Base-by-base conservation (phyloP, 352 stramenopile genomes). In the Phytophthora citrophthora region DNA sequence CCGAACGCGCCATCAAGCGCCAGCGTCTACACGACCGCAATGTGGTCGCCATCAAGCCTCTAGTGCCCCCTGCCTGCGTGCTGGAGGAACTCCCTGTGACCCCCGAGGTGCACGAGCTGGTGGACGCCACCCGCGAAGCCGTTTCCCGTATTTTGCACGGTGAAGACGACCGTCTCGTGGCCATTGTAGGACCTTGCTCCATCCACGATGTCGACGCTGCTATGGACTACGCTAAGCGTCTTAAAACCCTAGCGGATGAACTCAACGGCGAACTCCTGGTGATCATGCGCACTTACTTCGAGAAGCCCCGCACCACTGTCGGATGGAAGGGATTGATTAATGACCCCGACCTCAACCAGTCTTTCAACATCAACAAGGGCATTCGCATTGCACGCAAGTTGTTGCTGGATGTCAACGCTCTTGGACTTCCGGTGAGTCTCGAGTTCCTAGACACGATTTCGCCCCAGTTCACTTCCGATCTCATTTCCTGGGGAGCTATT, bases 291-390 rank as follows among this genome's bases (percentile, higher is more conserved):
- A 91, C 86, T 26, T 95, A 95, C 78, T 95, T 95, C 60, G 86
- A 95, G 61, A 95, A 95, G 67, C 86, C 86, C 23, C 84, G 86
- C 52, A 95, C 86, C 18, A 95, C 86, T 0, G 74, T 95, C 29
- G 86, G 86, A 23, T 95, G 86, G 86, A 95, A 95, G 61, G 86
- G 86, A 6, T 68, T 95, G 32, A 95, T 95, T 63, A 95, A 95
- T 64, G 86, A 95, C 69, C 86, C 86, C 32, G 85, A 95, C 48
- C 76, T 95, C 8, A 61, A 92, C 64, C 81, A 89, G 52, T 90
- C 81, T 13, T 96, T 91, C 65, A 91, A 94, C 49, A 96, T 96
- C 64, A 96, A 96, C 74, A 94, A 96, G 72, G 88, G 88, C 41
- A 83, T 96, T 47, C 81, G 86, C 53, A 75, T 94, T 26, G 86